Evolutionary conservation across 768 basidiomycete genomes (phyloP).

Genomic region (Pleurotus salmoneostramineus): DNA sequence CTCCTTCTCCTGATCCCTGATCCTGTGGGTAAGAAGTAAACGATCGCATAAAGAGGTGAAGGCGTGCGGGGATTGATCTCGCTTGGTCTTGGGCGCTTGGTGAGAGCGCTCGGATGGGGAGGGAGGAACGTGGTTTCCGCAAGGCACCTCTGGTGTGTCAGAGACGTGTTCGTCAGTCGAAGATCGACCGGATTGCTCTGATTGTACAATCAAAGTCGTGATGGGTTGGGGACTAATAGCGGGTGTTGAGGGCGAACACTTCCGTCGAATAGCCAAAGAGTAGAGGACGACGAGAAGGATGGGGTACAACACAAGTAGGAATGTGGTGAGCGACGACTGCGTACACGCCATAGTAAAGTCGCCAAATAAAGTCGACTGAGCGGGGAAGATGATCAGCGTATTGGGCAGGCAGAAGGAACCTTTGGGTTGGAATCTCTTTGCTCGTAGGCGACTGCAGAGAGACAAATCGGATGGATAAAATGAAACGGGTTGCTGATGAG

Average conservation of each 20-base stretch:
- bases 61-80: slow-evolving; percentile 6
- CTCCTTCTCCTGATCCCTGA: slow-evolving; percentile 37
- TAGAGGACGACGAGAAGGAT: background rate
- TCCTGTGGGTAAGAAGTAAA: slow-evolving; percentile 31
- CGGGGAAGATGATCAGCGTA: background rate
- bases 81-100: background rate
- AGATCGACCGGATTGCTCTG: no score
- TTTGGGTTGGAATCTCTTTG: background rate
- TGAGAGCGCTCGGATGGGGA: background rate
- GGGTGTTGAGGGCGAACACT: background rate
- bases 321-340: background rate
- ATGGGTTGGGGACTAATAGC: background rate
- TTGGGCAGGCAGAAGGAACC: background rate
- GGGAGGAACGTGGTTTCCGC: background rate
- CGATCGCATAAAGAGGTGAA: slow-evolving; percentile 38
- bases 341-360: background rate
- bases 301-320: background rate
- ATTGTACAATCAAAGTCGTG: no score
- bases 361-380: background rate
- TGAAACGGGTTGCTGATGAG: background rate
- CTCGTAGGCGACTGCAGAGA: background rate
- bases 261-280: background rate
- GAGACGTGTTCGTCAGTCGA: no score
- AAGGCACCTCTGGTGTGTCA: background rate
- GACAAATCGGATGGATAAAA: background rate